phyloP scores from a whole-genome alignment of 108 stramenopile species.

The Nannochloropsis salina region DNA sequence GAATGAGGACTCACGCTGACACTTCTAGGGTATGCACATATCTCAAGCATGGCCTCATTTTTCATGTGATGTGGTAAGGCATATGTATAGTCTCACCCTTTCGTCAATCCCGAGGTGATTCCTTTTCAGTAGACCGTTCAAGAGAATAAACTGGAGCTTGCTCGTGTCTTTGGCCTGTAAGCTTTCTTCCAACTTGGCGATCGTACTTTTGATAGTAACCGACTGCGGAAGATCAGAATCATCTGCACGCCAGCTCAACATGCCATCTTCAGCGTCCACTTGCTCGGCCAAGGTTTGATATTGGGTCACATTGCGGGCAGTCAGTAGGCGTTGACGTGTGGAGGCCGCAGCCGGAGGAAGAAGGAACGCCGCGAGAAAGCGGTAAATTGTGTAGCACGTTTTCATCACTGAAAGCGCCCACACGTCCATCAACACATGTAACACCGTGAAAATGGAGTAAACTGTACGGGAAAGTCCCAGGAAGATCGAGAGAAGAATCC shows the following conservation, averaged over 20 bases:
- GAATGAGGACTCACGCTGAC: no score
- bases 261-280: constrained; percentile 14
- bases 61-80: no score
- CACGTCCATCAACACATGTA: not conserved
- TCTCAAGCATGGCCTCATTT: no score
- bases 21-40: no score
- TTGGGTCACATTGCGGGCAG: not conserved
- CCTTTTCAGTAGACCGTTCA: constrained; percentile 73
- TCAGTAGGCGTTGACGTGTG: constrained; percentile 11
- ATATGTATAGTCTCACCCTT: not conserved
- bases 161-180: constrained; percentile 13
- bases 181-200: not conserved
- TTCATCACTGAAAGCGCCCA: not conserved
- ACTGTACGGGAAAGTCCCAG: not conserved
- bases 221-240: constrained; percentile 1
- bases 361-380: not conserved
- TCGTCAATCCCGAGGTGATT: constrained; percentile 81
- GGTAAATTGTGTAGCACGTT: constrained; percentile 6
- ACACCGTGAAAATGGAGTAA: not conserved
- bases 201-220: not conserved
- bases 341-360: not conserved
- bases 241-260: not conserved
- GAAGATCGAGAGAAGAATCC: not conserved
- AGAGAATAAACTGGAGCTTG: constrained; percentile 37
- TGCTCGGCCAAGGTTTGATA: not conserved